Evolutionary conservation across 495 filamentous ascomycete genomes (phyloP).

Genomic region (Penicillium steckii): DNA sequence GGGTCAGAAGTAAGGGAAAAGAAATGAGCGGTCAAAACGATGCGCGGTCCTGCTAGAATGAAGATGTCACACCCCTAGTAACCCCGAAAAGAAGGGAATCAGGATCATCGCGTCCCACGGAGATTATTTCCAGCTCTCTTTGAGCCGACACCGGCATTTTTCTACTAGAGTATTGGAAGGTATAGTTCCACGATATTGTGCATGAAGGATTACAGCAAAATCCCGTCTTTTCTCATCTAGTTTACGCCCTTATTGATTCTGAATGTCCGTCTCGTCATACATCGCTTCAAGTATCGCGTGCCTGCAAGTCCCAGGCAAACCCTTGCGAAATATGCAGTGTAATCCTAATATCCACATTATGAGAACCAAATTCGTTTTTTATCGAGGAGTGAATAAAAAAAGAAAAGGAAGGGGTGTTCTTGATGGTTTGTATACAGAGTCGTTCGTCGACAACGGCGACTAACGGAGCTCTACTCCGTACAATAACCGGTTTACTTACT

Average conservation of each 20-base stretch:
- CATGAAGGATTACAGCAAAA: not conserved
- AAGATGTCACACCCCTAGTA: too few species aligned
- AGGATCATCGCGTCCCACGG: not conserved
- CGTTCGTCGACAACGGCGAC: too few species aligned
- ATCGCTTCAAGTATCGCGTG: not conserved
- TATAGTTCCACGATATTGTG: not conserved
- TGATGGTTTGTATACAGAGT: too few species aligned
- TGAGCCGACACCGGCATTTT: not conserved
- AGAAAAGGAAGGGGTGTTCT: not conserved
- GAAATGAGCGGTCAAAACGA: constrained; percentile 15
- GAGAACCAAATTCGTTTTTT: not conserved
- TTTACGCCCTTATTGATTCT: not conserved
- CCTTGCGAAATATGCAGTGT: not conserved
- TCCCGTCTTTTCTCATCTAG: not conserved
- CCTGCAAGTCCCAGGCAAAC: not conserved
- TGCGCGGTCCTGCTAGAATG: not conserved
- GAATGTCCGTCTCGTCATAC: not conserved
- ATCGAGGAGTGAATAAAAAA: not conserved
- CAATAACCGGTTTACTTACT: too few species aligned
- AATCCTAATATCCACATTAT: not conserved
- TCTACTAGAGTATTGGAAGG: not conserved
- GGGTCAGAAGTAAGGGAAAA: not conserved
- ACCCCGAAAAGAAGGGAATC: too few species aligned
- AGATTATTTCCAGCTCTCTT: not conserved
- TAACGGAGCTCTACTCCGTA: too few species aligned